Conservation (phyloP, 2,329 filamentous ascomycete species). For the Fusarium albidum region DNA sequence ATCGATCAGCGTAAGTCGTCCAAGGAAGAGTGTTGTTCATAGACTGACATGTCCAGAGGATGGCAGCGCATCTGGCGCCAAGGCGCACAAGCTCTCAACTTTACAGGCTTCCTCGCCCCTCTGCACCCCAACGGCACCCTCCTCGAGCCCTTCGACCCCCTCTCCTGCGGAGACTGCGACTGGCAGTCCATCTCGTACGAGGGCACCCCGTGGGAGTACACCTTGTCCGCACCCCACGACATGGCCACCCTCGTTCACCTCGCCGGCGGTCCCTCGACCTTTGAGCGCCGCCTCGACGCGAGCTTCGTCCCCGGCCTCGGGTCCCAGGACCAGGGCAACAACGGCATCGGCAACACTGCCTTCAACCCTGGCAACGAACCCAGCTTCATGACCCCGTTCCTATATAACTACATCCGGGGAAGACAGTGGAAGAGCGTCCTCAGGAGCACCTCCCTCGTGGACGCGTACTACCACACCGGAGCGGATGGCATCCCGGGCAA, state of each 20-base stretch:
- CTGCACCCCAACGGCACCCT: conserved; percentile 44
- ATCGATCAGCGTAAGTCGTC: conserved; percentile 12
- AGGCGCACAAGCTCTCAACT: conserved; percentile 53
- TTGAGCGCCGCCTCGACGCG: conserved; percentile 57
- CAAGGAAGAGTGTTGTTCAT: too few relatives aligned
- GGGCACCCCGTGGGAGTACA: conserved; percentile 58
- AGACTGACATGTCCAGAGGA: conserved; percentile 42
- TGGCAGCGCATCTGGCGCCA: conserved; percentile 69
- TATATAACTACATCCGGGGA: conserved; percentile 61
- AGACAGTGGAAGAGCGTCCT: conserved; percentile 60
- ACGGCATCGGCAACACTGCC: conserved; percentile 53
- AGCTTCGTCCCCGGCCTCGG: conserved; percentile 50
- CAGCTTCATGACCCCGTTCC: conserved; percentile 62
- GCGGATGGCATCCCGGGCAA: conserved; percentile 62
- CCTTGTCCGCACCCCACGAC: conserved; percentile 66
- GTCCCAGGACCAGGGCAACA: conserved; percentile 56
- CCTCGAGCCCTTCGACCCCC: conserved; percentile 53
- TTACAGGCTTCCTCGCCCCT: conserved; percentile 66
- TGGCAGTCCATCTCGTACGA: conserved; percentile 51
- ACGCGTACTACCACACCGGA: conserved; percentile 51
- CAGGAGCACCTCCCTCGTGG: conserved; percentile 57
- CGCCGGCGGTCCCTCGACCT: conserved; percentile 59
- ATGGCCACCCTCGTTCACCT: conserved; percentile 59
- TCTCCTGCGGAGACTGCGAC: conserved; percentile 59
- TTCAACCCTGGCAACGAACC: conserved; percentile 67